These are phyloP conservation scores for Elaeagnus macrophylla DNA, from an alignment of 306 rosid species.

Conservation along the genomic window DNA sequence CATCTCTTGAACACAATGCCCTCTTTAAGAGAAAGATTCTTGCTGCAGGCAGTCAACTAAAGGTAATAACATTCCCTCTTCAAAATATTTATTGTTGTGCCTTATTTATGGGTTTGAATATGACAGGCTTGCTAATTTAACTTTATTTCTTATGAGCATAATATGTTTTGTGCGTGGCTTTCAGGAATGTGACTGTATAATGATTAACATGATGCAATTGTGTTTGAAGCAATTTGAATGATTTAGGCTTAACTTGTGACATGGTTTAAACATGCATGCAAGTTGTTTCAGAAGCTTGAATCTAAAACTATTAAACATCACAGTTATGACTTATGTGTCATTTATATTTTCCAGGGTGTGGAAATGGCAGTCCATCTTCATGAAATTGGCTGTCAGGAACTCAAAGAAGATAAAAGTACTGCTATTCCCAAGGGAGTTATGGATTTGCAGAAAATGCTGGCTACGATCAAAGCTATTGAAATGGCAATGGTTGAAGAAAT, in stretches of 20 bases:
- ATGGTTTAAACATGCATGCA: neutral
- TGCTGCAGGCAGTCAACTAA: conserved; percentile 18
- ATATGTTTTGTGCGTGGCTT: no score
- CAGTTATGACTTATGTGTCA: conserved; percentile 20
- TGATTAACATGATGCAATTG: no score
- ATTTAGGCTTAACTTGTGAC: no score
- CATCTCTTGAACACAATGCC: conserved; percentile 58
- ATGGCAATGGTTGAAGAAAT: conserved; percentile 48
- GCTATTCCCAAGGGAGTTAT: conserved; percentile 39
- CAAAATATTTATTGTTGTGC: neutral
- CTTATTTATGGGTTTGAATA: no score
- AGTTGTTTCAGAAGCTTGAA: neutral
- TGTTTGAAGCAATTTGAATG: no score
- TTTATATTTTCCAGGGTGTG: conserved; percentile 39
- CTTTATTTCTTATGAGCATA: neutral
- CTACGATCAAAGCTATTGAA: conserved; percentile 34
- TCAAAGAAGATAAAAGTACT: conserved; percentile 19
- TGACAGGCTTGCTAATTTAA: no score
- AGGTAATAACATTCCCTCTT: conserved; percentile 38
- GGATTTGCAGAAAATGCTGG: conserved; percentile 57
- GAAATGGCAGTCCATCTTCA: conserved; percentile 23
- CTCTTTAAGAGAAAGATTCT: conserved; percentile 32
- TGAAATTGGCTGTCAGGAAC: conserved; percentile 27
- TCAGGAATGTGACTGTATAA: no score
- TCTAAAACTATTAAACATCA: conserved; percentile 7